Evolutionary conservation across 176 grass and related monocot species (phyloP).

Genomic region (Phragmites australis): DNA sequence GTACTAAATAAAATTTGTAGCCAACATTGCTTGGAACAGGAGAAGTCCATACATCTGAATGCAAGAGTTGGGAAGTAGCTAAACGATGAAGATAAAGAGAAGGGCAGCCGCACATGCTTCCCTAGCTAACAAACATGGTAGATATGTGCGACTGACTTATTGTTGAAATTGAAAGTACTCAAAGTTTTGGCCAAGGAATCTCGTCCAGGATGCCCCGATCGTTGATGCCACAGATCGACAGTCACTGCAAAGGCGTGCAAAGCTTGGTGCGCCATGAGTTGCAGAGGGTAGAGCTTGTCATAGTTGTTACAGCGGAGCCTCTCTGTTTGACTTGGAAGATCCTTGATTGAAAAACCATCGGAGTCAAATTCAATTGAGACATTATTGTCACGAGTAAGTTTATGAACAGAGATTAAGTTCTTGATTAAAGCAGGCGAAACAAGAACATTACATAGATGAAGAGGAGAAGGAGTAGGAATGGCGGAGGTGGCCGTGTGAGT

Average conservation of each 20-base stretch:
- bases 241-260: not conserved
- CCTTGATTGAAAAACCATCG: not conserved
- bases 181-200: accelerated
- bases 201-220: not conserved
- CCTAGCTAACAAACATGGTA: not conserved
- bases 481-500: accelerated
- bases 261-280: accelerated
- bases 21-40: not conserved
- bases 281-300: not conserved
- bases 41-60: not conserved
- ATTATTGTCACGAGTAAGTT: not conserved
- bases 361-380: not conserved
- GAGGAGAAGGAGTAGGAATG: not conserved
- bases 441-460: not conserved
- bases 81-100: accelerated
- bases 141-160: not conserved
- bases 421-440: not conserved
- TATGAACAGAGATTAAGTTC: not conserved
- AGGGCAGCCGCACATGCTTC: not conserved
- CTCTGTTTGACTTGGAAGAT: not conserved
- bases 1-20: accelerated
- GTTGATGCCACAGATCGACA: not conserved
- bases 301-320: not conserved
- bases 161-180: not conserved
- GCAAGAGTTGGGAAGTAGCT: not conserved